These are phyloP conservation scores for Aspergillus sp. DNA, from an alignment of 2,329 filamentous ascomycete species.

Conservation along the genomic window DNA sequence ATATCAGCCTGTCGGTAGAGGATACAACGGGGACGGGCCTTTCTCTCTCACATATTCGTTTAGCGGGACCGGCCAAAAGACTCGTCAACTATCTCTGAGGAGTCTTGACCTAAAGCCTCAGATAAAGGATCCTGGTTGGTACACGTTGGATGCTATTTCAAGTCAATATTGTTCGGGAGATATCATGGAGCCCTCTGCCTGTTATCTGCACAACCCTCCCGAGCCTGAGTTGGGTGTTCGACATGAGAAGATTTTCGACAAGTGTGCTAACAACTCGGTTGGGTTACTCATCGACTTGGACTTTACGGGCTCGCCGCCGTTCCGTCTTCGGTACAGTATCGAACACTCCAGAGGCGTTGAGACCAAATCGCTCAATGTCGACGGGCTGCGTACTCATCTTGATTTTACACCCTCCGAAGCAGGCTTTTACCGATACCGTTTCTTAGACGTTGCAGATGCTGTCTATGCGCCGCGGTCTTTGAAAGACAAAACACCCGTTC, in stretches of 20 bases:
- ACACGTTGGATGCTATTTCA: constrained; percentile 72
- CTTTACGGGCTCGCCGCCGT: constrained; percentile 85
- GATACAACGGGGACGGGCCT: constrained; percentile 53
- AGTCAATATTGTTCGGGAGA: constrained; percentile 81
- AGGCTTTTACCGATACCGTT: constrained; percentile 80
- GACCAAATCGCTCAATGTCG: constrained; percentile 51
- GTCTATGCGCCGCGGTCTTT: constrained; percentile 67
- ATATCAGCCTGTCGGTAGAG: constrained; percentile 57
- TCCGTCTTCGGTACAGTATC: constrained; percentile 71
- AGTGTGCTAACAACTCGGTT: constrained; percentile 89
- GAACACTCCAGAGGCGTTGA: constrained; percentile 53
- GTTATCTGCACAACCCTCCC: constrained; percentile 81
- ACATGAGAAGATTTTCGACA: constrained; percentile 80
- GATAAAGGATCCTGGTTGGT: constrained; percentile 74
- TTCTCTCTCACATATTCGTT: constrained; percentile 77
- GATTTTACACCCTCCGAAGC: constrained; percentile 75
- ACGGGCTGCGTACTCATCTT: constrained; percentile 73
- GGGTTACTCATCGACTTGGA: constrained; percentile 84
- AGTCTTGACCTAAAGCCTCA: constrained; percentile 56
- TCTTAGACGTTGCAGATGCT: constrained; percentile 70
- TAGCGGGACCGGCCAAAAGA: constrained; percentile 64
- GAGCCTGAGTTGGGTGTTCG: constrained; percentile 71
- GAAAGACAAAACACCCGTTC: constrained; percentile 52
- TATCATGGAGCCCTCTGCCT: constrained; percentile 89
- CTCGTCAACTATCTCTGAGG: constrained; percentile 51